Evolutionary conservation across 305 asterid species (phyloP), one percentile per base, ranked within the genome.

Genomic region (Rubia tinctorum): DNA sequence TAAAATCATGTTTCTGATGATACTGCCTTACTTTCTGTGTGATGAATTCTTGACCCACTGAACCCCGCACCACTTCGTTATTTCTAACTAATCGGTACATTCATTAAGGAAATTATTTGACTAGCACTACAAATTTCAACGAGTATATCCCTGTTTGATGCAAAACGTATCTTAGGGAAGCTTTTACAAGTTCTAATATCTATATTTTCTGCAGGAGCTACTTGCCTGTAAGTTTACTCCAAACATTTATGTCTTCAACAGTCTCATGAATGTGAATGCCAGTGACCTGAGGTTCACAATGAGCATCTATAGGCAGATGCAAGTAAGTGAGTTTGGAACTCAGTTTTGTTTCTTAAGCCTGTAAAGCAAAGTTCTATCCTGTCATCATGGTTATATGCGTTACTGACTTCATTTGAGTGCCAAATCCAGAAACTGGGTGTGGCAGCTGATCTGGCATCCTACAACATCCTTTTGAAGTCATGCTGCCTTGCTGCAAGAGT

Each of bases 201-300:
- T 74, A 72, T 76, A 39, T 83, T 72, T 79, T 73, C 73, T 86
- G 76, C 96, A 92, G 99, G 97, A 82, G 72, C 81, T 94, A 76
- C 84, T 86, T n/a, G 83, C 88, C 75, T 72, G 80, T 71, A 84
- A 85, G 73, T 80, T 82, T 75, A 86, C 82, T 76, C 98, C 99
- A 55, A 94, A 92, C 79, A 71, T 69, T 69, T 88, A 88, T 61
- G 95, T 92, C 76, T 76, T 90, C 88, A 94, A 94, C 86, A 94
- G 98, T 79, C 93, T 94, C 78, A 94, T 94, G 98, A 94, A 92
- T 75, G 99, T 89, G 68, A 94, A 94, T 84, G 89, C 99, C 63
- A 79, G 78, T 70, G 99, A 94, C 82, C 86, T 94, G 82, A 83
- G 80, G 75, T 94, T 92, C 88, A 85, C 95, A 39, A 75, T 87